Evolutionary conservation across 106 monocot genomes (phyloP), one percentile per base, ranked within the genome.

Genomic region (Acorus gramineus): DNA sequence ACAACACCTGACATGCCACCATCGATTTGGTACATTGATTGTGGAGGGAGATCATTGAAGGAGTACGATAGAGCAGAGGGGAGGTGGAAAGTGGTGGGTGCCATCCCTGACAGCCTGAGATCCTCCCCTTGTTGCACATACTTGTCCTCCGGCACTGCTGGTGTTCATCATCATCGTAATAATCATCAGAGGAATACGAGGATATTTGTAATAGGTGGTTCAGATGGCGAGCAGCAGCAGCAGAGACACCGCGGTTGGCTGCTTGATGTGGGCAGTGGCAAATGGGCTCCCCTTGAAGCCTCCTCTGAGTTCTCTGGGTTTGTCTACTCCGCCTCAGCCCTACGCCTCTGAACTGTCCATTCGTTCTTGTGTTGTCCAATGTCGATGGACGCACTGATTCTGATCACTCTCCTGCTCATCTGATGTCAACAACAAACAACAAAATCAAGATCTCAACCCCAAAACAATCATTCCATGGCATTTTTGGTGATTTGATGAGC

Each of bases 271-370:
- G 49, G 9, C 14, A 66, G 50, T 53, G 59, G 53, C 61, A 79
- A 66, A 42, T 86, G 86, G 86, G 46, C 6, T 7, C 42, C 52
- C 47, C 60, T 79, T 6, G 44, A 71, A 14, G 71, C 63, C 4
- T 73, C 86, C 44, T 12, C 43, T 3, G 76, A 46, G 42, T 81
- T 81, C 76, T 59, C 63, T 2, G 73, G 85, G 43, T 81, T 76
- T 66, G 66, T 49, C 0, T 86, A 66, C 85, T 78, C 81, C 8
- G 78, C 73, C 14, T 68, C 76, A n/a, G 52, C 76, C 3, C 48
- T 81, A 4, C 65, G 71, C 57, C 28, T 28, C 28, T 28, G 28
- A 28, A 28, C 1, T 28, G 28, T 28, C 28, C 28, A 28, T 28
- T 28, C 28, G 28, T 28, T 28, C 28, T 28, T 28, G 28, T 28